Conservation (phyloP, 2,329 filamentous ascomycete genomes). For the Curvularia eragrostidis region DNA sequence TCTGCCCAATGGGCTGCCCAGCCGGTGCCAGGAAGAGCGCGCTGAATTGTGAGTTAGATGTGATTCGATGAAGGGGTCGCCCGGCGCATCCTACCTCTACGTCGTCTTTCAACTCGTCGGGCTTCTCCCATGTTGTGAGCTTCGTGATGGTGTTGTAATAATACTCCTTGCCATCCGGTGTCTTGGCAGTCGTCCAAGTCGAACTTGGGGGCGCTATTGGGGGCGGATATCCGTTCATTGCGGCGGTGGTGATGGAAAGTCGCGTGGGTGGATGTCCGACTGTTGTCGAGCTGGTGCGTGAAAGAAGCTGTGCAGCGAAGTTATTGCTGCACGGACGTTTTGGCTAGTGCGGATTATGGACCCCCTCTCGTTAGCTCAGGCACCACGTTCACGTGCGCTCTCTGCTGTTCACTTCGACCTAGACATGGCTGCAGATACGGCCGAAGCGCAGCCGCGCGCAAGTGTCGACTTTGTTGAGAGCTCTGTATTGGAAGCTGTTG, state of each 20-base stretch:
- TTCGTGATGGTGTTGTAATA: conserved; percentile 90
- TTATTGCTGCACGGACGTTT: conserved; percentile 10
- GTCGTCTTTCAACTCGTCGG: conserved; percentile 82
- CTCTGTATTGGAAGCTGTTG: conserved; percentile 49
- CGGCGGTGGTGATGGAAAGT: conserved; percentile 11
- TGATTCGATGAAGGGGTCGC: background rate
- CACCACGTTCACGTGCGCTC: conserved; percentile 29
- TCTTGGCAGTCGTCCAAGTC: conserved; percentile 82
- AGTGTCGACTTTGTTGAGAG: conserved; percentile 50
- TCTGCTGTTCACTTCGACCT: conserved; percentile 10
- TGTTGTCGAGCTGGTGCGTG: conserved; percentile 6
- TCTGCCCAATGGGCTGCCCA: conserved; percentile 88
- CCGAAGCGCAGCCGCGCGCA: conserved; percentile 35
- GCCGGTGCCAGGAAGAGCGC: conserved; percentile 78
- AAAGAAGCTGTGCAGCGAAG: conserved; percentile 10
- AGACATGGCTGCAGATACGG: conserved; percentile 29
- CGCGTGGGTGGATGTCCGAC: conserved; percentile 10
- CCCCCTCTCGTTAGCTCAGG: conserved; percentile 14
- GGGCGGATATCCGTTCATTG: conserved; percentile 66
- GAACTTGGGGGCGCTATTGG: conserved; percentile 53
- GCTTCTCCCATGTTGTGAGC: conserved; percentile 92
- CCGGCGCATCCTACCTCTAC: conserved; percentile 68
- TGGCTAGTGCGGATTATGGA: conserved; percentile 1
- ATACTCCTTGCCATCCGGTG: conserved; percentile 82
- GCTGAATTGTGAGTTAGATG: conserved; percentile 58